A percentile compares a stretch with the other conserved stretches of the same genome.
phyloP scores from a whole-genome alignment of 345 rosid species.

The Pistacia vera region DNA sequence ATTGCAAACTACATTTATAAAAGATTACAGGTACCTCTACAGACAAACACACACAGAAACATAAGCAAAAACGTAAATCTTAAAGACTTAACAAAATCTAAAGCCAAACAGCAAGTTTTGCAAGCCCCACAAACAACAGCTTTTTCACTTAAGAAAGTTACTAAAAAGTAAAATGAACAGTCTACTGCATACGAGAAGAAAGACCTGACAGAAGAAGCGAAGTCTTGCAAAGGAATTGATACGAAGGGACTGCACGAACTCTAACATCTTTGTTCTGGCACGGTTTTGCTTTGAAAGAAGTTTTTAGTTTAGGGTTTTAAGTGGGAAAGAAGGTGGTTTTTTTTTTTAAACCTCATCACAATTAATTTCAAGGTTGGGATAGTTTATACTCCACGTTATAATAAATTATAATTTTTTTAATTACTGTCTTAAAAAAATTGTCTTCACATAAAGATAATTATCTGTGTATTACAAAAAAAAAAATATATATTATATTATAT shows the following conservation, averaged over 20 bases:
- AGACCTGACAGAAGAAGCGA: slow-evolving; percentile 5
- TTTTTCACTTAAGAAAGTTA: background rate
- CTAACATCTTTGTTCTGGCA: background rate
- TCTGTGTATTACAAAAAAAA: too few species aligned
- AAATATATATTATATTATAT: too few species aligned
- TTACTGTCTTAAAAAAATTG: too few species aligned
- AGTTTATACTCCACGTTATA: too few species aligned
- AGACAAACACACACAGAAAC: background rate
- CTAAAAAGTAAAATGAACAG: background rate
- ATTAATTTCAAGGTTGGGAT: too few species aligned
- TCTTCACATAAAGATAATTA: too few species aligned
- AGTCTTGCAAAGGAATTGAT: background rate
- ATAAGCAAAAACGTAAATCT: background rate
- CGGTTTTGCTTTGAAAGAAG: background rate
- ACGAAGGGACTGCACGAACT: slow-evolving; percentile 14
- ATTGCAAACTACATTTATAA: background rate
- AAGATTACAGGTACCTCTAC: background rate
- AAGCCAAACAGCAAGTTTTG: too few species aligned
- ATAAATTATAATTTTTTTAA: too few species aligned
- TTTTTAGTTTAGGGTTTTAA: slow-evolving; percentile 7
- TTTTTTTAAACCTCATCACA: too few species aligned
- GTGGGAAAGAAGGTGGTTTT: too few species aligned
- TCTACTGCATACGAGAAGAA: background rate
- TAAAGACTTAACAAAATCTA: too few species aligned
- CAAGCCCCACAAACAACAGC: background rate